Evolutionary conservation across 2,329 filamentous ascomycete genomes (phyloP).

Genomic region (Pyrenophora teres): DNA sequence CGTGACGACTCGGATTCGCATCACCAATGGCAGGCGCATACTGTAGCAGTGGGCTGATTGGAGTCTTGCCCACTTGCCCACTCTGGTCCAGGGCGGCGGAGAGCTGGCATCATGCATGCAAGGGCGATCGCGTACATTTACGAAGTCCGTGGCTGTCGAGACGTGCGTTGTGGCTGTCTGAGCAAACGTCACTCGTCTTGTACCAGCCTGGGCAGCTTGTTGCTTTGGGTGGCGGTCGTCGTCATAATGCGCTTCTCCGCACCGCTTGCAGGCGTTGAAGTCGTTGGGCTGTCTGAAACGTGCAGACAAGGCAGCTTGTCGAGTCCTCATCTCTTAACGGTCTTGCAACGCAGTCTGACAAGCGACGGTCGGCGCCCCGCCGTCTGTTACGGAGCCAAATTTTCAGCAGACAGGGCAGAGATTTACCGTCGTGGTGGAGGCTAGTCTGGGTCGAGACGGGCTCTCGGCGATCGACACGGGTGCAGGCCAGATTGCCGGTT

Average conservation of each 20-base stretch:
- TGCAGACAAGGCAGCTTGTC: neutral
- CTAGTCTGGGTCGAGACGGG: slow-evolving; percentile 10
- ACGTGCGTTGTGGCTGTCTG: slow-evolving; percentile 32
- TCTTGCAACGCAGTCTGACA: slow-evolving; percentile 4
- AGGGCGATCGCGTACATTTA: slow-evolving; percentile 1
- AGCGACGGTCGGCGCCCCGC: slow-evolving; percentile 8
- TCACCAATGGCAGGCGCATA: slow-evolving; percentile 3
- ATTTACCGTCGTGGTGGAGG: slow-evolving; percentile 9
- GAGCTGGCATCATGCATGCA: slow-evolving; percentile 10
- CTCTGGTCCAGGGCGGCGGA: neutral
- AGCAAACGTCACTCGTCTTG: slow-evolving; percentile 28
- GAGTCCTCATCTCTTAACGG: slow-evolving; percentile 13
- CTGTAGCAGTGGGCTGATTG: slow-evolving; percentile 9
- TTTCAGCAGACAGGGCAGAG: slow-evolving; percentile 10
- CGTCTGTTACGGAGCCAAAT: neutral
- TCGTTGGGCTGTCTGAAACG: neutral
- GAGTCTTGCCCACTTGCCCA: neutral
- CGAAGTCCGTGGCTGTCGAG: neutral
- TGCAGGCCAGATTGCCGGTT: slow-evolving; percentile 30
- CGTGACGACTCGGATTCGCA: slow-evolving; percentile 4
- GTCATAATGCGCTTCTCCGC: slow-evolving; percentile 1
- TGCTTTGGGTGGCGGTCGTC: neutral
- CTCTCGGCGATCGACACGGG: slow-evolving; percentile 24
- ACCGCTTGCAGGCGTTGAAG: slow-evolving; percentile 6
- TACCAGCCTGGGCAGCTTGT: slow-evolving; percentile 1